Evolutionary conservation across 208 protist species (phyloP).

Genomic region (Leishmania amazonensis): DNA sequence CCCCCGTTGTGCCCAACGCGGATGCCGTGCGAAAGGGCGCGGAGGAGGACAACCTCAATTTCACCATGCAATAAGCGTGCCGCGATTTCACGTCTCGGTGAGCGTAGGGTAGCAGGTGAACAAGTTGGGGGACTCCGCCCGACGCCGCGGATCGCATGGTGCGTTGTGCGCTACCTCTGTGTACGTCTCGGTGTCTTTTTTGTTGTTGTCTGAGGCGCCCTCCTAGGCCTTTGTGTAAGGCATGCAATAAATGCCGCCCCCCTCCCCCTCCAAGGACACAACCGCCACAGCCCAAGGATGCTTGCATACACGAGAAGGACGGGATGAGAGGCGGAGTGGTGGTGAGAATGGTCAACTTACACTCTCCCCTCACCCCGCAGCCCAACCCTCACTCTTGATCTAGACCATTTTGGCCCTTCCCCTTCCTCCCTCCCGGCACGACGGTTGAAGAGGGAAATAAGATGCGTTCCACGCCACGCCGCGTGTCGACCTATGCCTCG

Average conservation of each 20-base stretch:
- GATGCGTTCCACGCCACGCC: background rate
- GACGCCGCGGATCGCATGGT: background rate
- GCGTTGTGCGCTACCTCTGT: background rate
- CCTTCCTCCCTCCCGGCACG: background rate
- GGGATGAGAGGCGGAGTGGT: background rate
- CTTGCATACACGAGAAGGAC: background rate
- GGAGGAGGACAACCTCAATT: constrained; percentile 85
- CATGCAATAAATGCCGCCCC: background rate
- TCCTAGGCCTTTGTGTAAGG: background rate
- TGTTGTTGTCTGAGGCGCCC: background rate
- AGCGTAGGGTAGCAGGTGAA: background rate
- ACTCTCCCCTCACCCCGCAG: background rate
- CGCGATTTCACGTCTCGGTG: background rate
- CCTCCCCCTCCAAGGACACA: background rate
- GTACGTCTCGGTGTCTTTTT: background rate
- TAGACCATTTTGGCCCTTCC: background rate
- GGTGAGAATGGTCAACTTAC: background rate
- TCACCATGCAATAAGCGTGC: constrained; percentile 75
- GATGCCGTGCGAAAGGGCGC: constrained; percentile 69
- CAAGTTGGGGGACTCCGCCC: background rate
- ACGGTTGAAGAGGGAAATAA: background rate
- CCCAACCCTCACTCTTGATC: background rate
- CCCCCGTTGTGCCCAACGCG: constrained; percentile 82
- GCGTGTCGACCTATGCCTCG: background rate
- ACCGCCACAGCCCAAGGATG: too few species aligned